Conservation (phyloP, 345 rosid species). For the Fremontodendron californicum region DNA sequence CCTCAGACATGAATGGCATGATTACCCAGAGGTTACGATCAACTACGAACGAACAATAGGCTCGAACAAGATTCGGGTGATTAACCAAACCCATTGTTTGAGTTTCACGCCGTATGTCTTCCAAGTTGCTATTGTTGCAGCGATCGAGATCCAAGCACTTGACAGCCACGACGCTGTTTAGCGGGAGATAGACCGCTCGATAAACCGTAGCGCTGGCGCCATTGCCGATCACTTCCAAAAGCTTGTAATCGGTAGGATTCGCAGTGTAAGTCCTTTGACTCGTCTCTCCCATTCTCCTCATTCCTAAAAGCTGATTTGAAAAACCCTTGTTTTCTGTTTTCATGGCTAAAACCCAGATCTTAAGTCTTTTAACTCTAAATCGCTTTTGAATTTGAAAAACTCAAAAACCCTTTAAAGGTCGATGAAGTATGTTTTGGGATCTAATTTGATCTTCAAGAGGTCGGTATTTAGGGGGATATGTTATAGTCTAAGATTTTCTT, state of each 20-base stretch:
- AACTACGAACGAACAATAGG: slow-evolving; percentile 84
- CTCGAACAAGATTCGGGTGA: slow-evolving; percentile 82
- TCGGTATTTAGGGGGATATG: too few species aligned
- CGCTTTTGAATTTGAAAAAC: too few species aligned
- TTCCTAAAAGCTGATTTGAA: not conserved
- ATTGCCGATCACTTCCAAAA: not conserved
- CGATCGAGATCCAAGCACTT: slow-evolving; percentile 80
- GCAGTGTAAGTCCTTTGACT: not conserved
- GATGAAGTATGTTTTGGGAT: too few species aligned
- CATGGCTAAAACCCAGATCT: too few species aligned
- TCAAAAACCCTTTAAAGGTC: too few species aligned
- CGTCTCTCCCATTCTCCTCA: not conserved
- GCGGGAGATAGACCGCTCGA: not conserved
- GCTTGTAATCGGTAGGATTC: not conserved
- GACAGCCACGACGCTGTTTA: not conserved
- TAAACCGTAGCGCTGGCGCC: not conserved
- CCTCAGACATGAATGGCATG: slow-evolving; percentile 95
- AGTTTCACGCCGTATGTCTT: slow-evolving; percentile 80
- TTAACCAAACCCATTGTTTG: slow-evolving; percentile 93
- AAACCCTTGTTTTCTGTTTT: not conserved
- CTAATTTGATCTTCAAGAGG: too few species aligned
- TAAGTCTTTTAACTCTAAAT: too few species aligned
- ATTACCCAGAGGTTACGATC: slow-evolving; percentile 82
- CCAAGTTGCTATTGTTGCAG: slow-evolving; percentile 75
- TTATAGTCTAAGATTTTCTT: too few species aligned